phyloP scores from a whole-genome alignment of 31 red algal species.

The Bonnemaisonia californica region DNA sequence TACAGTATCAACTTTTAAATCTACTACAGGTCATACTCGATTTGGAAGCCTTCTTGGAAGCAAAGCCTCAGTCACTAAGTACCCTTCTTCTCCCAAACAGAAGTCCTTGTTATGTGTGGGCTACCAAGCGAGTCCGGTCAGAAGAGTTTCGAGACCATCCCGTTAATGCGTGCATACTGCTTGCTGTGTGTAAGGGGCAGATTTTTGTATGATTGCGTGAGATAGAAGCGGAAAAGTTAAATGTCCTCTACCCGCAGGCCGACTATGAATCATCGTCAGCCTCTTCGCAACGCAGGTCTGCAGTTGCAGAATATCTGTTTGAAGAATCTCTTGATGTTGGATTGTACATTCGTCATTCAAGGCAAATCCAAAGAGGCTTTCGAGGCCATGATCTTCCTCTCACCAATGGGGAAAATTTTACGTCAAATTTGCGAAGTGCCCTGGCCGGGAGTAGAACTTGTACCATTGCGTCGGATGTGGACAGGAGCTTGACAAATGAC shows the following conservation, averaged over 20 bases:
- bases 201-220: constrained; percentile 69
- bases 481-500: neutral
- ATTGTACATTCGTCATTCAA: neutral
- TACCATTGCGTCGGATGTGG: neutral
- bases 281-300: constrained; percentile 38
- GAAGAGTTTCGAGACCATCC: constrained; percentile 30
- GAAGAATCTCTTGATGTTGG: constrained; percentile 20
- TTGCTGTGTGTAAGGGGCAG: constrained; percentile 72
- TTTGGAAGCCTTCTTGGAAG: neutral
- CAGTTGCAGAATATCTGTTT: constrained; percentile 36
- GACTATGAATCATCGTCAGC: no score
- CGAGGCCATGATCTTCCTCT: neutral
- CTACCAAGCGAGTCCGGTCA: constrained; percentile 57
- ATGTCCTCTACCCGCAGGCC: constrained; percentile 48
- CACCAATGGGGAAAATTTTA: neutral
- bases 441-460: neutral
- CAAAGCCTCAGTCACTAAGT: neutral
- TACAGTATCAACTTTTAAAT: constrained; percentile 11
- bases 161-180: constrained; percentile 75
- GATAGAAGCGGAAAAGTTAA: constrained; percentile 53
- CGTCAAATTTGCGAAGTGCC: neutral
- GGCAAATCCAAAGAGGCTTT: neutral
- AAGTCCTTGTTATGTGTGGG: constrained; percentile 54
- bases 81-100: constrained; percentile 8
- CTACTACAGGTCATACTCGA: constrained; percentile 3